Conservation (phyloP, 1,284 basidiomycete species). For the Coniferiporia weirii region DNA sequence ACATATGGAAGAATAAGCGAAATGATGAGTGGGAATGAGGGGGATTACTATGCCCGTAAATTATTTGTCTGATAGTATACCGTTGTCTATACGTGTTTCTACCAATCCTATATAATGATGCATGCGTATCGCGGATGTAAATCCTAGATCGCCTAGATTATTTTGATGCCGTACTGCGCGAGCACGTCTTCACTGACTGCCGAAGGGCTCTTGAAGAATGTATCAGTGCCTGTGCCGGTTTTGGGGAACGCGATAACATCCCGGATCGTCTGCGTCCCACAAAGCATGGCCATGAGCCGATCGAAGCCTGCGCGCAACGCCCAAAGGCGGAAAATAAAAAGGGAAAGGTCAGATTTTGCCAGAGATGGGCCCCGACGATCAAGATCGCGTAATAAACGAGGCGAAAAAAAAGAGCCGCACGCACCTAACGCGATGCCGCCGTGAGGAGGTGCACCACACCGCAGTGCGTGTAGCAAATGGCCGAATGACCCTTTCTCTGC, state of each 20-base stretch:
- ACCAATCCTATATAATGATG: too few relatives aligned
- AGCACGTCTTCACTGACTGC: conserved; percentile 51
- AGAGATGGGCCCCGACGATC: not conserved
- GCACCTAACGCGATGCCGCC: conserved; percentile 90
- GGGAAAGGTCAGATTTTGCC: conserved; percentile 4
- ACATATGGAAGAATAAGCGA: not conserved
- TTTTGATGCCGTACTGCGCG: conserved; percentile 56
- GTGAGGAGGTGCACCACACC: conserved; percentile 90
- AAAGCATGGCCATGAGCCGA: conserved; percentile 86
- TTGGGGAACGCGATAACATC: conserved; percentile 98
- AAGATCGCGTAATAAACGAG: conserved; percentile 3
- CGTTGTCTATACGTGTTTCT: not conserved
- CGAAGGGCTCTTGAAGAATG: conserved; percentile 85
- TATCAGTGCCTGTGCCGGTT: conserved; percentile 77
- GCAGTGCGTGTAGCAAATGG: conserved; percentile 82
- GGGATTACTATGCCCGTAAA: not conserved
- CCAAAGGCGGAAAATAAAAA: not conserved
- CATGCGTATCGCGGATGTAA: not conserved
- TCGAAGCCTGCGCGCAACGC: conserved; percentile 67
- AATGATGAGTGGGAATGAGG: not conserved
- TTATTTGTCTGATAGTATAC: not conserved
- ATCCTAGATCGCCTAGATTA: conserved; percentile 20
- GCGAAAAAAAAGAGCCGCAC: conserved; percentile 18
- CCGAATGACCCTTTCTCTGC: conserved; percentile 72
- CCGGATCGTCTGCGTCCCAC: conserved; percentile 77